Conservation (phyloP, 2,329 filamentous ascomycete species). For the Chaetoscypha palmicola region DNA sequence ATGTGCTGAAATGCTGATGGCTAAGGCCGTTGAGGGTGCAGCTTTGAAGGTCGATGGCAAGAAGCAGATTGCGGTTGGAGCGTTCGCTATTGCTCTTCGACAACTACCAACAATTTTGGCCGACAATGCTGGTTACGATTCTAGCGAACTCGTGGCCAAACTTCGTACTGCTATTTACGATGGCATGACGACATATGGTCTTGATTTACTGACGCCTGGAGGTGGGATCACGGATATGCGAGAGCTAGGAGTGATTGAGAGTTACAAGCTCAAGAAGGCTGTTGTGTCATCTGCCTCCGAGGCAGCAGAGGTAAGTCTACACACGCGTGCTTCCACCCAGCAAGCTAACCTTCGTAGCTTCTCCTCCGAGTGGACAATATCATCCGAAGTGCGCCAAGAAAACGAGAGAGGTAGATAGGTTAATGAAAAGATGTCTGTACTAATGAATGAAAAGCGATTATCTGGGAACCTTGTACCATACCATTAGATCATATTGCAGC, state of each 20-base stretch:
- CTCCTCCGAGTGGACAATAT: constrained; percentile 95
- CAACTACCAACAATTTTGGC: constrained; percentile 95
- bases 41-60: constrained; percentile 94
- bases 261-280: constrained; percentile 97
- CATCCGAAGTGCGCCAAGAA: constrained; percentile 84
- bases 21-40: constrained; percentile 90
- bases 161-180: constrained; percentile 92
- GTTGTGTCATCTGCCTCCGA: constrained; percentile 95
- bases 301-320: constrained; percentile 74
- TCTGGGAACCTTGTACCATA: constrained; percentile 30
- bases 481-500: constrained; percentile 31
- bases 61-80: constrained; percentile 86
- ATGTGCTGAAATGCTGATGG: constrained; percentile 98
- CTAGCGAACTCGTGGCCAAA: constrained; percentile 84
- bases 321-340: too few species aligned
- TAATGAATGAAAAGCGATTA: constrained; percentile 22
- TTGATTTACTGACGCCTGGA: constrained; percentile 83
- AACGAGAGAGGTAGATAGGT: constrained; percentile 63
- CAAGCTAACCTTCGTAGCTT: too few species aligned
- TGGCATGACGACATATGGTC: constrained; percentile 82
- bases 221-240: constrained; percentile 95
- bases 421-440: constrained; percentile 25
- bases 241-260: constrained; percentile 90
- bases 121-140: constrained; percentile 95
- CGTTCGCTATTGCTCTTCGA: constrained; percentile 81